Conservation (phyloP, 257 asterid genomes). For the Scutellaria barbata region DNA sequence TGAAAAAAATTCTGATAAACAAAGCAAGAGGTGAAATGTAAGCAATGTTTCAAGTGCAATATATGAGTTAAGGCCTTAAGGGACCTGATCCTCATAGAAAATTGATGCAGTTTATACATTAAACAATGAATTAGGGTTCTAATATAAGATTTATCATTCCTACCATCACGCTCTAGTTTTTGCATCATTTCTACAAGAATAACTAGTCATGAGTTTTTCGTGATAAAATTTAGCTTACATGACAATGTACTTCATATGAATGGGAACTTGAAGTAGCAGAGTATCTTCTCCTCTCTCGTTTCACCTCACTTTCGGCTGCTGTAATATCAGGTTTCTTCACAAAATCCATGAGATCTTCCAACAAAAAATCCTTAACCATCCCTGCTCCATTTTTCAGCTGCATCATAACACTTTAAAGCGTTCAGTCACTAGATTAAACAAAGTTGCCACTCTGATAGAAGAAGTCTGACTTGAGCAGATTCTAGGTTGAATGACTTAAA, state of each 20-base stretch:
- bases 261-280: constrained; percentile 55
- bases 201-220: constrained; percentile 14
- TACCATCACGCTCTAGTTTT: constrained; percentile 29
- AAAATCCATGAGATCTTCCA: constrained; percentile 59
- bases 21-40: constrained; percentile 4
- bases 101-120: constrained; percentile 11
- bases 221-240: constrained; percentile 55
- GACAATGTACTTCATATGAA: constrained; percentile 58
- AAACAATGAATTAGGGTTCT: constrained; percentile 22
- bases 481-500: not conserved
- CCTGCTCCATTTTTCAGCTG: constrained; percentile 62
- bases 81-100: constrained; percentile 14
- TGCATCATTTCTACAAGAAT: constrained; percentile 25
- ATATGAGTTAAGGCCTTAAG: not conserved
- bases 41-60: constrained; percentile 19
- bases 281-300: constrained; percentile 48
- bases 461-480: constrained; percentile 26
- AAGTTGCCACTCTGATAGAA: constrained; percentile 17
- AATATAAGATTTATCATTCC: constrained; percentile 14
- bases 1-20: not conserved
- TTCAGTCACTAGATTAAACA: constrained; percentile 19
- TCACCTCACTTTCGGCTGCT: constrained; percentile 42
- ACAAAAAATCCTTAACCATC: constrained; percentile 47
- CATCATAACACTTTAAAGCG: constrained; percentile 37
- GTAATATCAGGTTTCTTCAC: constrained; percentile 45